Evolutionary conservation across 331 rosid species (phyloP).

Genomic region (Arachis monticola): DNA sequence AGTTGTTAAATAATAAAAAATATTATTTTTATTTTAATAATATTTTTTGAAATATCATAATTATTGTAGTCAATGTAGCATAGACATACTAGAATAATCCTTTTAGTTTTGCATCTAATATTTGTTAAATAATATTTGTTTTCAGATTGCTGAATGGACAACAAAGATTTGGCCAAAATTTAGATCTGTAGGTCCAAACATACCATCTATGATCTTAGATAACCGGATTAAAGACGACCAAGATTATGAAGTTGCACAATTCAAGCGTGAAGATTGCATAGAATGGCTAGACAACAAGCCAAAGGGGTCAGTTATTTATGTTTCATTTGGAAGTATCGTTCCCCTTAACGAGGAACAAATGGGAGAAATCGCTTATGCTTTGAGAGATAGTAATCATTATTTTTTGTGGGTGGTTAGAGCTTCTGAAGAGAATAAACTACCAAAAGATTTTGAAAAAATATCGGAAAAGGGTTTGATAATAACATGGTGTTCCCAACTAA

Average conservation of each 20-base stretch:
- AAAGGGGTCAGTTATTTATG: slow-evolving; percentile 27
- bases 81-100: too few species aligned
- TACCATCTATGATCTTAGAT: slow-evolving; percentile 34
- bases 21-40: too few species aligned
- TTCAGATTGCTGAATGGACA: slow-evolving; percentile 29
- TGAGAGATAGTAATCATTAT: slow-evolving; percentile 22
- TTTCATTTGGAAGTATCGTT: slow-evolving; percentile 39
- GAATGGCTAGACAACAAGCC: slow-evolving; percentile 37
- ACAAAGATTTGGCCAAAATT: slow-evolving; percentile 3
- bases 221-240: slow-evolving; percentile 31
- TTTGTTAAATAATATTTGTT: background rate
- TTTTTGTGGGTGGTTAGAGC: slow-evolving; percentile 45
- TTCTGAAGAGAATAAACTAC: slow-evolving; percentile 32
- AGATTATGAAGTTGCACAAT: slow-evolving; percentile 26
- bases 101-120: background rate
- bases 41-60: too few species aligned
- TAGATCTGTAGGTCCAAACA: slow-evolving; percentile 38
- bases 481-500: slow-evolving; percentile 56
- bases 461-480: slow-evolving; percentile 49
- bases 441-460: slow-evolving; percentile 33
- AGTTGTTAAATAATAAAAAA: too few species aligned
- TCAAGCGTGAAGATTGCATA: slow-evolving; percentile 33
- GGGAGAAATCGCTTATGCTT: slow-evolving; percentile 40
- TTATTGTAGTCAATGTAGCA: too few species aligned
- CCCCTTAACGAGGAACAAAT: slow-evolving; percentile 5